Conservation (phyloP, 1,139 yeast genomes). For the Starmera stellimalicola region DNA sequence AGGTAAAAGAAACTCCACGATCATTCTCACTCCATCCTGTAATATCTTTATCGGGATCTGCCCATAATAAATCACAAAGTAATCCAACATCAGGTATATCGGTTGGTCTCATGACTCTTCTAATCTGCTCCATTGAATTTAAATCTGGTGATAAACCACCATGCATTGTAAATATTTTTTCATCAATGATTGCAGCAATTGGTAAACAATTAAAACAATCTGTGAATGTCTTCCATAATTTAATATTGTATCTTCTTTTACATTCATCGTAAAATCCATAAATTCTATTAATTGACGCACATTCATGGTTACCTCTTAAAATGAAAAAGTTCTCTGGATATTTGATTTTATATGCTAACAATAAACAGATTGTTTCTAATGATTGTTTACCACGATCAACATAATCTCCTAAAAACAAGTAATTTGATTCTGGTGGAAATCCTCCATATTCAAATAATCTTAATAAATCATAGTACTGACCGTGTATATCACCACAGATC, state of each 20-base stretch:
- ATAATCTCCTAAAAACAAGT: conserved; percentile 89
- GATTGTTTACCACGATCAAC: conserved; percentile 98
- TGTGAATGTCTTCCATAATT: conserved; percentile 95
- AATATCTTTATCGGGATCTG: conserved; percentile 96
- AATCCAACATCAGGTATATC: conserved; percentile 97
- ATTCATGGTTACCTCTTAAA: conserved; percentile 93
- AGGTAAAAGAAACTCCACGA: conserved; percentile 94
- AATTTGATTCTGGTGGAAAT: conserved; percentile 97
- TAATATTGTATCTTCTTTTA: conserved; percentile 92
- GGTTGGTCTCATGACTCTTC: conserved; percentile 98
- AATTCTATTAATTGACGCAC: conserved; percentile 94
- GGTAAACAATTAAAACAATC: conserved; percentile 98
- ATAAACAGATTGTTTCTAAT: conserved; percentile 83
- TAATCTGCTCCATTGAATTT: conserved; percentile 94
- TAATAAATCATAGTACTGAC: conserved; percentile 91
- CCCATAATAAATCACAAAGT: conserved; percentile 93
- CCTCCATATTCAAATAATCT: conserved; percentile 97
- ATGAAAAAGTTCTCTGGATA: conserved; percentile 96
- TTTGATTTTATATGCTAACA: conserved; percentile 91
- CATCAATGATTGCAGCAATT: conserved; percentile 95
- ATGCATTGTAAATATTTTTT: conserved; percentile 96
- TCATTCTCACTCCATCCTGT: conserved; percentile 98
- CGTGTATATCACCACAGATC: conserved; percentile 92
- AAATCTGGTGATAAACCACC: conserved; percentile 97
- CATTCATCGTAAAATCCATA: conserved; percentile 98